Evolutionary conservation across 2,329 filamentous ascomycete species (phyloP), one percentile per base, ranked within the genome.

Genomic region (Pyrenochaeta sp.): DNA sequence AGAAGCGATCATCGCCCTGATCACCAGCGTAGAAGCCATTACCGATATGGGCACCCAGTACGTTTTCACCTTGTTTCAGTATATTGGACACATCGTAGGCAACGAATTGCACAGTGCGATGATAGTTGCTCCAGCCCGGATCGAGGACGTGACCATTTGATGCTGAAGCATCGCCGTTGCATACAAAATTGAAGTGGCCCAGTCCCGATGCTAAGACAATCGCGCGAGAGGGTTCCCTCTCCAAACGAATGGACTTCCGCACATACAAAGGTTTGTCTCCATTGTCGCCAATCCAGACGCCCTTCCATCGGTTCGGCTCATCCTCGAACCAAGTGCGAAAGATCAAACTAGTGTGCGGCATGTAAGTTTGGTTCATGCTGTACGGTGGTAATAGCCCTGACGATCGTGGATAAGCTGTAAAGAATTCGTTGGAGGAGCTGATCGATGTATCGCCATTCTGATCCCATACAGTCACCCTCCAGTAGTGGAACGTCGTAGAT

Each of bases 1-100:
- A 74, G 57, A 74, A 74, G 5, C 71, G 67, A 31, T 74, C 69
- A 3, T 51, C 41, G 7, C 71, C 71, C 30, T 74, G 67, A 22
- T 74, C 71, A 2, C 75, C 74, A 6, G 74, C 74, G 28, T 76
- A 77, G 52, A 77, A 77, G 0, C 75, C 75, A 21, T 77, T 77
- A 3, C 53, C 55, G 1, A 77, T 50, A 39, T 74, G 69, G 5
- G 69, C 70, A 4, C 66, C 71, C 7, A 74, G 41, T 1, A 67
- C 68, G 24, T 74, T 73, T 8, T 65, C 60, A 0, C 68, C 69
- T 8, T 48, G 29, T 0, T 20, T 47, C 1, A 76, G 41, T 8
- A 65, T 60, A 2, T 53, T 31, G 4, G 74, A 74, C 5, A 77
- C 51, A 41, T 77, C 74, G 46, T 77, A 76, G 2, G 66, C 71